Percentiles rank a stretch among this genome's conserved stretches.
phyloP scores from a whole-genome alignment of 495 filamentous ascomycete genomes.

The Tuber calosporum region DNA sequence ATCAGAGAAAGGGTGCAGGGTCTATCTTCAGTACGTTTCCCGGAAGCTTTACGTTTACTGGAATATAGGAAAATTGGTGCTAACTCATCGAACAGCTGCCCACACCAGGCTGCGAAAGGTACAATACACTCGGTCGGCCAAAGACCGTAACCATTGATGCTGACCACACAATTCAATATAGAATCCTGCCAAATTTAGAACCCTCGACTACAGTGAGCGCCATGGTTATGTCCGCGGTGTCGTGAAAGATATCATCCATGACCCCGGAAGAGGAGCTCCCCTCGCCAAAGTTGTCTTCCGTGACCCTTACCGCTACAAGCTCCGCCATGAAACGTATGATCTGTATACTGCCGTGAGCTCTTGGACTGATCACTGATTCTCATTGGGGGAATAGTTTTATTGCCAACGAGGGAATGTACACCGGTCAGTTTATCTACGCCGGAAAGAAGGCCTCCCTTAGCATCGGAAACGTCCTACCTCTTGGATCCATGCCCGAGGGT shows the following conservation, averaged over 20 bases:
- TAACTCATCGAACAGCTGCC: constrained; percentile 54
- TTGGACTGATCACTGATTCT: constrained; percentile 4
- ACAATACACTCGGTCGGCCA: background rate
- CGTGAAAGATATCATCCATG: constrained; percentile 98
- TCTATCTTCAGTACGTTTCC: constrained; percentile 84
- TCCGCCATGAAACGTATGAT: constrained; percentile 68
- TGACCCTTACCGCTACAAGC: constrained; percentile 83
- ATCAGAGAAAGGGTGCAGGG: constrained; percentile 97
- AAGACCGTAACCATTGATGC: constrained; percentile 3
- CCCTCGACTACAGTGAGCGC: constrained; percentile 87
- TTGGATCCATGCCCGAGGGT: constrained; percentile 91
- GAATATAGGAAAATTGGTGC: constrained; percentile 36
- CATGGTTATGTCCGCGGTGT: constrained; percentile 95
- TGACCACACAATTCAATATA: constrained; percentile 43
- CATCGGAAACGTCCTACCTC: constrained; percentile 93
- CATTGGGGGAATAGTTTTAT: constrained; percentile 58
- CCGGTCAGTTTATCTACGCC: constrained; percentile 99
- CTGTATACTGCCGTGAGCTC: constrained; percentile 15
- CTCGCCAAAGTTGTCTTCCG: constrained; percentile 95
- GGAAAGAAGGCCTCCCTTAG: constrained; percentile 95
- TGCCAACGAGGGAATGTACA: constrained; percentile 99
- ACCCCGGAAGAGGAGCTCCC: constrained; percentile 94
- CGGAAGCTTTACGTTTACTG: constrained; percentile 26
- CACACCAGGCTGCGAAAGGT: constrained; percentile 90
- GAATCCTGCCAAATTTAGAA: constrained; percentile 79